Conservation (phyloP, 2,329 filamentous ascomycete genomes). For the Monosporascus sp. region DNA sequence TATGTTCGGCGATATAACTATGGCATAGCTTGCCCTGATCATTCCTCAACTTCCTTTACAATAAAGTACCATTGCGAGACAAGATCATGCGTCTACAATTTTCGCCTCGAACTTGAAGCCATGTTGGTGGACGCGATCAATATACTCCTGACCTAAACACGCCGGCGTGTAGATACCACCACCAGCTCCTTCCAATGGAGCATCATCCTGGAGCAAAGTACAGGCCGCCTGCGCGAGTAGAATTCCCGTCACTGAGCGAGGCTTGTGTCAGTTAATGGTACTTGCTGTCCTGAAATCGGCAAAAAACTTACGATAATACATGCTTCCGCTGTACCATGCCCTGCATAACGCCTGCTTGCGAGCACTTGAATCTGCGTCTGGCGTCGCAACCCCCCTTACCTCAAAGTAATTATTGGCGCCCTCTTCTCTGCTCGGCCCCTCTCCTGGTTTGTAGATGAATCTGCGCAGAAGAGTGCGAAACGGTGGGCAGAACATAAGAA, state of each 20-base stretch:
- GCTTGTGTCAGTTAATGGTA: not conserved
- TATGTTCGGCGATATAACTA: too few species aligned
- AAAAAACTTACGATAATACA: conserved; percentile 55
- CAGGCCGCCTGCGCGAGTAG: conserved; percentile 60
- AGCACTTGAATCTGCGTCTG: conserved; percentile 39
- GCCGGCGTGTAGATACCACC: conserved; percentile 71
- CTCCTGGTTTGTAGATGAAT: conserved; percentile 47
- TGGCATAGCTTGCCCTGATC: too few species aligned
- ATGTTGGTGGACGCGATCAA: conserved; percentile 55
- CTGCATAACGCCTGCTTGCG: conserved; percentile 49
- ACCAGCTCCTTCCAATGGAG: conserved; percentile 58
- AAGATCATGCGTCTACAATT: conserved; percentile 30
- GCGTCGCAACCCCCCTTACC: conserved; percentile 59
- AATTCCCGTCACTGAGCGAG: conserved; percentile 54
- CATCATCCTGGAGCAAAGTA: conserved; percentile 59
- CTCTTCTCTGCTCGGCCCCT: conserved; percentile 48
- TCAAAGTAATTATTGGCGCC: conserved; percentile 56
- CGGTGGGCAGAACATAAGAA: conserved; percentile 40
- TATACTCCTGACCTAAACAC: conserved; percentile 60
- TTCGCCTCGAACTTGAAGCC: conserved; percentile 60
- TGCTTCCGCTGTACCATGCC: conserved; percentile 52
- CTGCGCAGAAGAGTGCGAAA: conserved; percentile 40
- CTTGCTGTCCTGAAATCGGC: conserved; percentile 4
- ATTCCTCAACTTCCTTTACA: not conserved
- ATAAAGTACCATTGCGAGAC: conserved; percentile 1